A percentile compares a stretch with the other conserved stretches of the same genome.
These are phyloP conservation scores for Citrus mangshanensis DNA, from an alignment of 345 rosid species.

Conservation along the genomic window DNA sequence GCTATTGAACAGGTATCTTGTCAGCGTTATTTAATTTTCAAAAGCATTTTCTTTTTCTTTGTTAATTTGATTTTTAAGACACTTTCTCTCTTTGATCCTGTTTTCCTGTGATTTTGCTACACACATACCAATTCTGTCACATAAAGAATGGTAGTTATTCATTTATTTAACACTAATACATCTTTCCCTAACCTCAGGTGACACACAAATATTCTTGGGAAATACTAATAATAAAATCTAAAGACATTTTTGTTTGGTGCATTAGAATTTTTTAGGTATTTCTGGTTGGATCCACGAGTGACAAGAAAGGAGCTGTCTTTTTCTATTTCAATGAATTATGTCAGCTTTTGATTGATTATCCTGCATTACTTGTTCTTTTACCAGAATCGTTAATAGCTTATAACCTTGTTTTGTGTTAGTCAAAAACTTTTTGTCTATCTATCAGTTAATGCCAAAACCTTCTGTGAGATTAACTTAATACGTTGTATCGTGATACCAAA, in stretches of 20 bases:
- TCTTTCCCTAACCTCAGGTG: not conserved
- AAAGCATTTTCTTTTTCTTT: not conserved
- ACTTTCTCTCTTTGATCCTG: not conserved
- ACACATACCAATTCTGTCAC: not conserved
- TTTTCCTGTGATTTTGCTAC: not conserved
- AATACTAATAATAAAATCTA: not conserved
- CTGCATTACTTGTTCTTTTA: not conserved
- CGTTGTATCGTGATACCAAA: not conserved
- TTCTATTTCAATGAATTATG: not conserved
- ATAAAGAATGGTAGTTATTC: not conserved
- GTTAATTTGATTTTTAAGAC: not conserved
- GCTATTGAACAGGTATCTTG: slow-evolving; percentile 86
- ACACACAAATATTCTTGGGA: not conserved
- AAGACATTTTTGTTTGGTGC: not conserved
- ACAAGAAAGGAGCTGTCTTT: not conserved
- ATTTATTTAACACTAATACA: not conserved
- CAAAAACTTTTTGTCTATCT: slow-evolving; percentile 8
- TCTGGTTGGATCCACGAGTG: not conserved
- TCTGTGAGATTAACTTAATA: no score
- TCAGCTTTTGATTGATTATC: not conserved
- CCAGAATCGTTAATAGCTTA: not conserved
- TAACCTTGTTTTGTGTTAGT: not conserved
- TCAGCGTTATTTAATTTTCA: not conserved
- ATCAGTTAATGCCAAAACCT: not conserved
- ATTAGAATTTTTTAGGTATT: not conserved